Base-by-base conservation (phyloP, 495 filamentous ascomycete species). In the Tetracladium marchalianum region DNA sequence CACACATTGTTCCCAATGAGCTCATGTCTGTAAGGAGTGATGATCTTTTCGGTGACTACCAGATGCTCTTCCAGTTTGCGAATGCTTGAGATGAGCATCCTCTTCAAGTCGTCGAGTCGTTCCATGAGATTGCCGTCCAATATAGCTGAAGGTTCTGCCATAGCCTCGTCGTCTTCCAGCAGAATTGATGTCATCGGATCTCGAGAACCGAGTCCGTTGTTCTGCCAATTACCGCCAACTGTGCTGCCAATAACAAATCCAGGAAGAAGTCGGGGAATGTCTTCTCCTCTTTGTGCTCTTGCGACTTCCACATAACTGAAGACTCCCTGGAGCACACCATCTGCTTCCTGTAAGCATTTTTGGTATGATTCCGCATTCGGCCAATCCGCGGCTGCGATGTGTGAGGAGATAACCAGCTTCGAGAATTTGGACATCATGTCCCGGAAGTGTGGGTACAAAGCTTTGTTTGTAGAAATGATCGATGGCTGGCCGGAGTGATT, bases 361-460 rank as follows among this genome's bases (percentile, higher is more conserved):
- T 89, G 76, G 47, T 87, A 82, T 1, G 90, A 93, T 60, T 98
- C 92, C 31, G 76, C 70, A 48, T 76, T 79, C 16, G 89, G 87
- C 78, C 85, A 96, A 62, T 97, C 92, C 24, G 90, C 84, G 17
- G 90, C 86, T 32, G 92, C 92, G 58, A 97, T 95, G 62, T 97
- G 92, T n/a, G 92, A 96, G 16, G 90, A 97, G 31, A 98, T 77
- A 17, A 98, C 93, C 33, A 98, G 72, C 63, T 97, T 98, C 33
- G 93, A 97, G 65, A 97, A 97, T 54, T 92, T 86, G 5, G 92
- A 97, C 92, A 98, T 98, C 84, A 95, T 96, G 59, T 96, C 93
- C 41, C 93, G 78, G 65, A 96, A 98, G 66, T 97, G 88, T 24
- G 93, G 92, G 57, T 97, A 96, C 36, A 98, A 70, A 1, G 86